Percentiles rank a stretch among this genome's conserved stretches.
Conservation (phyloP, 208 protist species). For the Lotmaria passim region DNA sequence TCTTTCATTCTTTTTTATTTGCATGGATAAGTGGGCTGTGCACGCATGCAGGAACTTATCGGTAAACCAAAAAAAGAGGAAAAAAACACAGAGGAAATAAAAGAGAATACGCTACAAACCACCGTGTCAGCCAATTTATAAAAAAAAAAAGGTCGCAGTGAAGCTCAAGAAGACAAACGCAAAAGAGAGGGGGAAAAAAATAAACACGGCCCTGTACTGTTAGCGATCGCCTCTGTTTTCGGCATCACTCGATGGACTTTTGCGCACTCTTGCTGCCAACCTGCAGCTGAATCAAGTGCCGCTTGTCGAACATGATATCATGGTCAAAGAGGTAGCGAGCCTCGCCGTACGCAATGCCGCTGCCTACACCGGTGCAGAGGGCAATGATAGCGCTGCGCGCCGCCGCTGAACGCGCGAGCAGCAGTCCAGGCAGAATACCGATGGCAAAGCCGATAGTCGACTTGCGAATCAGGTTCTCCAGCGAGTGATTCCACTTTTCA, state of each 20-base stretch:
- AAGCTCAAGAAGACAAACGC: too few relatives aligned
- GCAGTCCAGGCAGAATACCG: constrained; percentile 72
- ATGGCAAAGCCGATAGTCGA: constrained; percentile 73
- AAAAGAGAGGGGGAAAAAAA: too few relatives aligned
- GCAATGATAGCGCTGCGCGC: constrained; percentile 65
- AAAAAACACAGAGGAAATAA: too few relatives aligned
- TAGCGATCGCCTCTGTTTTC: background rate
- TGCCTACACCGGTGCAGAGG: constrained; percentile 77
- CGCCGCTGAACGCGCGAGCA: constrained; percentile 72
- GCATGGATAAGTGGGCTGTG: too few relatives aligned
- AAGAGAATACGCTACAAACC: too few relatives aligned
- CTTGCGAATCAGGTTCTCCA: constrained; percentile 90
- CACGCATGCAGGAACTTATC: too few relatives aligned
- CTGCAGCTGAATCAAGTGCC: constrained; percentile 67
- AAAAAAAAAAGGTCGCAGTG: too few relatives aligned
- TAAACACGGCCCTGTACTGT: too few relatives aligned
- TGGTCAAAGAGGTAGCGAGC: constrained; percentile 90
- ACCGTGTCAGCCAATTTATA: too few relatives aligned
- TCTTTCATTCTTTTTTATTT: too few relatives aligned
- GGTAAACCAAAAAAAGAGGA: too few relatives aligned
- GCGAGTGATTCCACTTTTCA: constrained; percentile 92
- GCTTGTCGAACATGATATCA: constrained; percentile 87
- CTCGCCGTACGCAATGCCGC: constrained; percentile 87
- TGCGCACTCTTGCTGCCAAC: constrained; percentile 13
- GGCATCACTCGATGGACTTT: constrained; percentile 14